Conservation (phyloP, 176 grass and related monocot species). For the Oryza coarctata region DNA sequence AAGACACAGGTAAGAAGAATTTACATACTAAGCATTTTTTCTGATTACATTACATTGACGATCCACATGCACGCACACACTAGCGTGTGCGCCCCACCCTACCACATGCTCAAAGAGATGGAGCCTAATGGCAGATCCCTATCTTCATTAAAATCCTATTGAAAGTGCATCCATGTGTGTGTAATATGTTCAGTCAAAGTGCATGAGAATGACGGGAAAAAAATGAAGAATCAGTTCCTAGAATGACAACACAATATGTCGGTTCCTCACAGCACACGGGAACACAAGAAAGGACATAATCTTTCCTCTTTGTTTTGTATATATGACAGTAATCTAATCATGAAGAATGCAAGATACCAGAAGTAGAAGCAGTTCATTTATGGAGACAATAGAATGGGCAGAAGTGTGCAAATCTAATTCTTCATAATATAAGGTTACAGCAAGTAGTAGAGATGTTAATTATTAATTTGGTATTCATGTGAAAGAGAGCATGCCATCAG, state of each 20-base stretch:
- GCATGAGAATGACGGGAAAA: too few relatives aligned
- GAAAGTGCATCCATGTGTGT: too few relatives aligned
- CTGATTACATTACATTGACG: too few relatives aligned
- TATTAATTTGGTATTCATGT: background rate
- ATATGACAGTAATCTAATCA: background rate
- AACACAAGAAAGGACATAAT: background rate
- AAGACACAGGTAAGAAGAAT: background rate
- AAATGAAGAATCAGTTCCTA: too few relatives aligned
- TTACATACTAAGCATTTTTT: too few relatives aligned
- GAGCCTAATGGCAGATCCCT: too few relatives aligned
- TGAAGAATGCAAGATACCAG: background rate
- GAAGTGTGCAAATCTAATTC: background rate
- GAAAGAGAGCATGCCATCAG: background rate
- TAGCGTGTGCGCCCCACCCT: too few relatives aligned
- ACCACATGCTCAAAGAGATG: too few relatives aligned
- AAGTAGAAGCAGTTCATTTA: background rate
- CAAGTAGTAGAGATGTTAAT: background rate
- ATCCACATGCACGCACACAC: too few relatives aligned
- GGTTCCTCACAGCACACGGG: background rate
- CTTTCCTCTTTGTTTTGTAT: background rate
- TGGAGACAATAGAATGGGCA: background rate
- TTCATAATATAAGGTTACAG: background rate
- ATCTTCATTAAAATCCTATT: too few relatives aligned
- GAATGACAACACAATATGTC: background rate
- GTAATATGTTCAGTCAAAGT: too few relatives aligned